Evolutionary conservation across 192 early-diverging fungal species (phyloP).

Genomic region (Martensiomyces pterosporus): DNA sequence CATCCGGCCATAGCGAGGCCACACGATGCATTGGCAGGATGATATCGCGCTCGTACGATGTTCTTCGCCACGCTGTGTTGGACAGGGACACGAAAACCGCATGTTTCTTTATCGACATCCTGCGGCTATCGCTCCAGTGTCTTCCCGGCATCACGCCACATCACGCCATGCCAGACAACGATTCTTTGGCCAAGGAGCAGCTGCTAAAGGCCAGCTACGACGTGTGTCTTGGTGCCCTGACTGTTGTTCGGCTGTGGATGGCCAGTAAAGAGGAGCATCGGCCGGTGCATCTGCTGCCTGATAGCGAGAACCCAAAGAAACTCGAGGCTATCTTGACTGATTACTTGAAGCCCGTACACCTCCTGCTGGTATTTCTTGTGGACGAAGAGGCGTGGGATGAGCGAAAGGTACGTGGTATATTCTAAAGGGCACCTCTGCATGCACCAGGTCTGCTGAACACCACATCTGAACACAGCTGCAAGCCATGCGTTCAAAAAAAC

Average conservation of each 20-base stretch:
- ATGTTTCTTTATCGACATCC: slow-evolving; percentile 29
- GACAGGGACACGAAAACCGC: slow-evolving; percentile 19
- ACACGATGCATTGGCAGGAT: no score
- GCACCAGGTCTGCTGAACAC: no score
- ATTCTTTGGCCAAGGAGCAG: slow-evolving; percentile 5
- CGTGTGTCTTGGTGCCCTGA: slow-evolving; percentile 27
- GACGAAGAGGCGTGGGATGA: slow-evolving; percentile 25
- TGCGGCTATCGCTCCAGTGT: slow-evolving; percentile 22
- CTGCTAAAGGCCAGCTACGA: slow-evolving; percentile 20
- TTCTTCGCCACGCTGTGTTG: slow-evolving; percentile 25
- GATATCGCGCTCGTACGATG: slow-evolving; percentile 17
- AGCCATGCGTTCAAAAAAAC: no score
- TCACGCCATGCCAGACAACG: neutral
- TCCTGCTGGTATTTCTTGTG: slow-evolving; percentile 22
- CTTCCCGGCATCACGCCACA: no score
- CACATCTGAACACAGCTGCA: no score
- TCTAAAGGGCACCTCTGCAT: no score
- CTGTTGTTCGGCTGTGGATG: slow-evolving; percentile 35
- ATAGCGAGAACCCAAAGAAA: neutral
- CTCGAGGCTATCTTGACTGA: slow-evolving; percentile 7
- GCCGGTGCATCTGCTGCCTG: slow-evolving; percentile 16
- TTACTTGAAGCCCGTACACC: slow-evolving; percentile 22
- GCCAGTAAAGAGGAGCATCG: slow-evolving; percentile 34
- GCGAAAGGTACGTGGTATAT: slow-evolving; percentile 36
- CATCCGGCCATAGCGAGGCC: no score